Evolutionary conservation across 2,329 filamentous ascomycete genomes (phyloP), one percentile per base, ranked within the genome.

Genomic region (Diatrype stigma): DNA sequence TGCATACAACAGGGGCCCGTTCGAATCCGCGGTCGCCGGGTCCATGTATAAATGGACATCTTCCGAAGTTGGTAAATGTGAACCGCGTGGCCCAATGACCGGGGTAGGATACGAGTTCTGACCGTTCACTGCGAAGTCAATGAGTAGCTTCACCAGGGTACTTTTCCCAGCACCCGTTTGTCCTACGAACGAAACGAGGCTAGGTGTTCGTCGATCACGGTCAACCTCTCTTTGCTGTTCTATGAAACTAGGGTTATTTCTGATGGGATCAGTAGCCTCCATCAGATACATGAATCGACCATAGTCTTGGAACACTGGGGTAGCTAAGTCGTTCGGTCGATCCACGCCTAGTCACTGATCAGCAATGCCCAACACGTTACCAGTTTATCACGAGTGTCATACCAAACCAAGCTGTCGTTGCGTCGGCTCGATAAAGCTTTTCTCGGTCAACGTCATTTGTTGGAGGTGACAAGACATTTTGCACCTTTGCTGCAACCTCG

Each of bases 21-120:
- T 54, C 5, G 64, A 59, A 8, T 53, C 46, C n/a, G 60, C 63
- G 2, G 71, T 71, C 1, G 57, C 50, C 1, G 75, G 75, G 50
- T 78, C 75, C 2, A 62, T 55, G 51, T 78, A 78, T 1, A 79
- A 60, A 59, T 79, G 74, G 1, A 77, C 73, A 54, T 76, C 73
- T 12, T 63, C 73, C 6, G 72, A 73, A 3, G 73, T 76, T 0
- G 74, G 73, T 3, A 71, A 44, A 44, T 67, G 66, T 60, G 11
- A 63, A 56, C 28, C 63, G 60, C 30, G 71, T 70, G 17, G 71
- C 62, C 11, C 52, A 22, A 53, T 32, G 17, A 76, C 67, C 3
- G 73, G 73, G 1, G 63, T 69, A 19, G 61, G 63, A 55, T 65
- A 67, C 44, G 57, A 56, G 30, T 61, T 57, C 21, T 47, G 45